phyloP scores from a whole-genome alignment of 495 filamentous ascomycete genomes.

The Cercophora sp. region DNA sequence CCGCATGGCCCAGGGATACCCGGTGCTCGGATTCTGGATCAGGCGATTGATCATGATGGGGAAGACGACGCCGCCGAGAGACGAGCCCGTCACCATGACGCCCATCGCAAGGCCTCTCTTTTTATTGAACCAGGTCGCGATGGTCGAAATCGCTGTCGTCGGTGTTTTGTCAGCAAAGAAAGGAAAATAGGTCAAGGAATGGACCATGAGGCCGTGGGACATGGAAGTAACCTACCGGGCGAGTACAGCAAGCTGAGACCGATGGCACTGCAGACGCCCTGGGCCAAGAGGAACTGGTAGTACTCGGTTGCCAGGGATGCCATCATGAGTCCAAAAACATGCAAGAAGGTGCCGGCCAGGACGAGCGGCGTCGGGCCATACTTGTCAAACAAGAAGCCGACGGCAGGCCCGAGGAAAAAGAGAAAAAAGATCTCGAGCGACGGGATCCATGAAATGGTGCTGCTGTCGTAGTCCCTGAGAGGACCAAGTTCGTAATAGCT shows the following conservation, averaged over 20 bases:
- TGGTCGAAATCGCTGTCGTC: no score
- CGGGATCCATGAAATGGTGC: constrained; percentile 55
- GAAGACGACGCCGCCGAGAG: constrained; percentile 51
- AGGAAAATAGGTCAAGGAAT: no score
- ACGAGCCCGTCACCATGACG: constrained; percentile 50
- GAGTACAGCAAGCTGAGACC: constrained; percentile 38
- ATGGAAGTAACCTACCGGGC: constrained; percentile 14
- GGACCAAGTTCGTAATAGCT: constrained; percentile 52
- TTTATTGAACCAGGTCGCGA: no score
- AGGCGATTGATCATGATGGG: constrained; percentile 32
- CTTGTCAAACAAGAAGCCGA: constrained; percentile 59
- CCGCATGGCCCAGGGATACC: constrained; percentile 54
- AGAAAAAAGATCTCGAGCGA: constrained; percentile 51
- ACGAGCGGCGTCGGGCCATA: constrained; percentile 60
- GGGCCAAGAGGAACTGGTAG: constrained; percentile 57
- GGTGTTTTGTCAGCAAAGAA: no score
- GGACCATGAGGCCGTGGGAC: no score
- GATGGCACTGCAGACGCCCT: constrained; percentile 45
- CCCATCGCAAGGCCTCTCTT: constrained; percentile 49
- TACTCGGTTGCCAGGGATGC: constrained; percentile 54
- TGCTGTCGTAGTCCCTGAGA: constrained; percentile 42
- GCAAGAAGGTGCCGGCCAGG: constrained; percentile 52
- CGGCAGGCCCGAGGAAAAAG: constrained; percentile 46
- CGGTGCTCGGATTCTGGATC: constrained; percentile 31
- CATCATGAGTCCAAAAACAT: constrained; percentile 77